Evolutionary conservation across 768 basidiomycete genomes (phyloP).

Genomic region (Tephrocybe sp.): DNA sequence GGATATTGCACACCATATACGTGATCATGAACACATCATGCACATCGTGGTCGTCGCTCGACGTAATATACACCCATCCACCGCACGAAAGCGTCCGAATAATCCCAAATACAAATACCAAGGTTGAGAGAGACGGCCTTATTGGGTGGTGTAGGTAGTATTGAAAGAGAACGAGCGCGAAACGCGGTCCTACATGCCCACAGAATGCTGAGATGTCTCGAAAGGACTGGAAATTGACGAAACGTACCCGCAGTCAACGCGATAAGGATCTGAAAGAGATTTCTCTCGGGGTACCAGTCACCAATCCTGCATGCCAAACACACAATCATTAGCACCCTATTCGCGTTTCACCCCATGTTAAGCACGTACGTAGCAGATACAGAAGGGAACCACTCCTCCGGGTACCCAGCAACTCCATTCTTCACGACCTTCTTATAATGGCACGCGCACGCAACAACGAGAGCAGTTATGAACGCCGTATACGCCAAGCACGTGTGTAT

Average conservation of each 20-base stretch:
- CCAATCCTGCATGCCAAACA: constrained; percentile 58
- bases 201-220: too few species aligned
- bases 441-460: constrained; percentile 62
- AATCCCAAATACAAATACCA: constrained; percentile 63
- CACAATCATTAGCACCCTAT: background rate
- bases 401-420: constrained; percentile 80
- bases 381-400: constrained; percentile 89
- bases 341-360: too few species aligned
- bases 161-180: constrained; percentile 62
- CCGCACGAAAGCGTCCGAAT: constrained; percentile 80
- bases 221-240: background rate
- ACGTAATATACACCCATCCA: constrained; percentile 92
- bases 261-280: constrained; percentile 84
- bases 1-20: constrained; percentile 82
- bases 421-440: constrained; percentile 86
- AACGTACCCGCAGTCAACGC: constrained; percentile 73
- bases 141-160: constrained; percentile 55
- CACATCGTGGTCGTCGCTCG: constrained; percentile 75
- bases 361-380: constrained; percentile 83
- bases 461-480: constrained; percentile 63
- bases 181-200: constrained; percentile 82
- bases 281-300: constrained; percentile 88
- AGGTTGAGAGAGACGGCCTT: constrained; percentile 41
- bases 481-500: constrained; percentile 67
- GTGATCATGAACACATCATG: constrained; percentile 89